phyloP scores from a whole-genome alignment of 805 yeast species.

The Starmerella asiatica region DNA sequence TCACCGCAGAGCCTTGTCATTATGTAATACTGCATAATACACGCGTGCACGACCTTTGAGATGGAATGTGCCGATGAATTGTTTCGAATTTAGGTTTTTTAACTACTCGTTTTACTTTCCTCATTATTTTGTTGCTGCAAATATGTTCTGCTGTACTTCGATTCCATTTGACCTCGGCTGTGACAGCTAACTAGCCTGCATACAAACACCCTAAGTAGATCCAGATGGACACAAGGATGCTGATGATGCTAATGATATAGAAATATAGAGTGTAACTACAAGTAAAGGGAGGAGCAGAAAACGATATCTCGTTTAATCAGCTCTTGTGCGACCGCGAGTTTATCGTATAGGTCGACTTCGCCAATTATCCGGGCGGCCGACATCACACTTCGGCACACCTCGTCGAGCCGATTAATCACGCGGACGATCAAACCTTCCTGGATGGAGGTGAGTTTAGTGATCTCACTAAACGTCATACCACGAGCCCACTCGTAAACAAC shows the following conservation, averaged over 20 bases:
- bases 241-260: not conserved
- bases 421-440: constrained; percentile 96
- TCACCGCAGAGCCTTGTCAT: no score
- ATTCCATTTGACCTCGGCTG: not conserved
- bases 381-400: constrained; percentile 86
- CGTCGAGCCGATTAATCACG: constrained; percentile 87
- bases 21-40: no score
- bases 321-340: constrained; percentile 88
- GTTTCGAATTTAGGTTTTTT: no score
- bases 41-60: no score
- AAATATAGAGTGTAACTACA: constrained; percentile 30
- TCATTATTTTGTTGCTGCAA: no score
- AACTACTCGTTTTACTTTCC: no score
- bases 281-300: constrained; percentile 85
- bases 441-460: constrained; percentile 76
- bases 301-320: constrained; percentile 92
- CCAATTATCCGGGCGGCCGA: constrained; percentile 92
- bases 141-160: no score
- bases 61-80: no score
- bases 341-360: constrained; percentile 74
- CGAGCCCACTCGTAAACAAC: constrained; percentile 98
- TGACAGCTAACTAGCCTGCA: not conserved
- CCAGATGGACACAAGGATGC: not conserved
- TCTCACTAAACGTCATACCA: constrained; percentile 81
- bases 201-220: not conserved